Conservation (phyloP, 2,329 filamentous ascomycete genomes). For the Phaeophleospora eucalypticola region DNA sequence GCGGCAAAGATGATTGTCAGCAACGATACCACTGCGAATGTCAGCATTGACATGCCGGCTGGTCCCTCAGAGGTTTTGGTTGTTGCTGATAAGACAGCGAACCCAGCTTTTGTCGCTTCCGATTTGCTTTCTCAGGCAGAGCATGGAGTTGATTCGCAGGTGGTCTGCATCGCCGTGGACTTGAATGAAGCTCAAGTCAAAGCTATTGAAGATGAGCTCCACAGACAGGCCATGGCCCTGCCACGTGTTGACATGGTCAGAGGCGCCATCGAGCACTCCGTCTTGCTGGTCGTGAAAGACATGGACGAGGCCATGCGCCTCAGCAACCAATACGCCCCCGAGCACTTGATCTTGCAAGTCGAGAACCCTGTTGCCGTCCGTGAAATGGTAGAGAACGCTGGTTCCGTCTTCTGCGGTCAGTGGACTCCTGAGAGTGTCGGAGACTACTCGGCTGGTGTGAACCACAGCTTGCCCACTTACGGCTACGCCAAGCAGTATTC, state of each 20-base stretch:
- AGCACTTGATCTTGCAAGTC: constrained; percentile 92
- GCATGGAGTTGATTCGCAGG: constrained; percentile 93
- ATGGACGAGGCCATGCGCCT: constrained; percentile 72
- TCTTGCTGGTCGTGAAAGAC: constrained; percentile 74
- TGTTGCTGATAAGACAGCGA: constrained; percentile 79
- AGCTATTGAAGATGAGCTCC: constrained; percentile 87
- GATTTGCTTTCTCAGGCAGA: constrained; percentile 94
- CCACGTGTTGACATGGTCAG: constrained; percentile 91
- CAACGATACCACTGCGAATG: constrained; percentile 93
- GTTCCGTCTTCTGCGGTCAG: constrained; percentile 89
- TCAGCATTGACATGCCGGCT: constrained; percentile 97
- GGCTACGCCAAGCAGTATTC: constrained; percentile 98
- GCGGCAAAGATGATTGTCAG: constrained; percentile 97
- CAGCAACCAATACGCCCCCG: constrained; percentile 92
- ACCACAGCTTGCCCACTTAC: constrained; percentile 94
- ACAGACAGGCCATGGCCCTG: constrained; percentile 78
- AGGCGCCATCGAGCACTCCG: constrained; percentile 83
- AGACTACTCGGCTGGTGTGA: constrained; percentile 96
- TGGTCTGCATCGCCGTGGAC: constrained; percentile 82
- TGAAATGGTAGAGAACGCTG: constrained; percentile 82
- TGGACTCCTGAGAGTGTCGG: constrained; percentile 98
- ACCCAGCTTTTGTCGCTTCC: constrained; percentile 91
- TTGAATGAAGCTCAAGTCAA: constrained; percentile 67
- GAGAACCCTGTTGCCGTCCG: constrained; percentile 70
- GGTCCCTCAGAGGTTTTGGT: constrained; percentile 97